Conservation (phyloP, 768 basidiomycete genomes). For the Sutorius australiensis region DNA sequence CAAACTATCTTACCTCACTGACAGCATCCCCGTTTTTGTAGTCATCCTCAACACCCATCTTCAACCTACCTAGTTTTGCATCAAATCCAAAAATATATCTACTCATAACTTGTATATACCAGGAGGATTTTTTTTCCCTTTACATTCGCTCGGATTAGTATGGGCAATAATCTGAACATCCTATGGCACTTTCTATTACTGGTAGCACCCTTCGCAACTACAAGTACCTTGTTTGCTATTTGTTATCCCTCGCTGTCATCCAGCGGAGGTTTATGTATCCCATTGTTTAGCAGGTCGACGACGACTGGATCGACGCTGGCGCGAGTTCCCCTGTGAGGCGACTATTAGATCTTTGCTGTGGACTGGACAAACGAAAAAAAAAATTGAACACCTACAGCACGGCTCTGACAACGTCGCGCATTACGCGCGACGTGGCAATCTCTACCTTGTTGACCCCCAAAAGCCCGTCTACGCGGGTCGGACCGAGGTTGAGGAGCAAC, state of each 20-base stretch:
- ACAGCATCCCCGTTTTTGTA: constrained; percentile 26
- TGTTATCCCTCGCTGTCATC: constrained; percentile 27
- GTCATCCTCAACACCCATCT: constrained; percentile 11
- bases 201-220: constrained; percentile 7
- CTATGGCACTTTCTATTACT: constrained; percentile 25
- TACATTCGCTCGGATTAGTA: constrained; percentile 17
- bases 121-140: constrained; percentile 7
- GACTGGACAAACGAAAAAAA: background rate
- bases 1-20: constrained; percentile 17
- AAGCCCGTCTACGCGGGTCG: constrained; percentile 76
- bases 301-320: constrained; percentile 45
- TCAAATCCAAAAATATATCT: constrained; percentile 18
- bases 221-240: background rate
- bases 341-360: background rate
- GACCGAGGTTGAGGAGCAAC: constrained; percentile 82
- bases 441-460: constrained; percentile 77
- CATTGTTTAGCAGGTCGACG: constrained; percentile 52
- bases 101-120: constrained; percentile 29
- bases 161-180: constrained; percentile 29
- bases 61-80: constrained; percentile 18
- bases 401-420: constrained; percentile 58
- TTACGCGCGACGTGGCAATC: constrained; percentile 64
- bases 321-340: constrained; percentile 41
- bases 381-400: constrained; percentile 54
- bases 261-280: constrained; percentile 50